These are phyloP conservation scores for Didymella sp. DNA, from an alignment of 2,329 filamentous ascomycete genomes.

Conservation along the genomic window DNA sequence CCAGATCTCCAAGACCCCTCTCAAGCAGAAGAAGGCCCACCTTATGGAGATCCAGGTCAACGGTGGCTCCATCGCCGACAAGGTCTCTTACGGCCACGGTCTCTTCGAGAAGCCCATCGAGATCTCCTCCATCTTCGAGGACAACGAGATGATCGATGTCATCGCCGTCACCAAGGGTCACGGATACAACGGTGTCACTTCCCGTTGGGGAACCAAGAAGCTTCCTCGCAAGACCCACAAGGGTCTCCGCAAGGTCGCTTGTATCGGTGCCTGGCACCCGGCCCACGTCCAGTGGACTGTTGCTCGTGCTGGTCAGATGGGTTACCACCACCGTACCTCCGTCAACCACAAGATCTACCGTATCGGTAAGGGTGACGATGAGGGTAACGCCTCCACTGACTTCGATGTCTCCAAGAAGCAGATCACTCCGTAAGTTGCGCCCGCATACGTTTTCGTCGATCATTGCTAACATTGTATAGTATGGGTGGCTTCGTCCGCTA, in stretches of 20 bases:
- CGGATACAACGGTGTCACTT: constrained; percentile 96
- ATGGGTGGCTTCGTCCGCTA: constrained; percentile 99
- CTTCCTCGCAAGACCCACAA: constrained; percentile 99
- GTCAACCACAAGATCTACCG: constrained; percentile 99
- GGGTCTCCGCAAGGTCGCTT: constrained; percentile 99
- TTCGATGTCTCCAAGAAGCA: constrained; percentile 98
- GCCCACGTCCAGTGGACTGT: constrained; percentile 99
- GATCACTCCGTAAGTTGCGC: constrained; percentile 91
- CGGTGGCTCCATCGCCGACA: constrained; percentile 93
- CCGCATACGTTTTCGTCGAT: not conserved
- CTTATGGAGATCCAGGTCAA: constrained; percentile 99
- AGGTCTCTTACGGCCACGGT: constrained; percentile 93
- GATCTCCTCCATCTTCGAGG: constrained; percentile 94
- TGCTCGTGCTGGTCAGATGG: constrained; percentile 98
- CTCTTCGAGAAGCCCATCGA: constrained; percentile 99
- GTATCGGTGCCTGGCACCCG: constrained; percentile 99
- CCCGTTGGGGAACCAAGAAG: constrained; percentile 99
- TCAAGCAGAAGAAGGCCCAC: constrained; percentile 99
- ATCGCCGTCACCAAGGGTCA: constrained; percentile 99
- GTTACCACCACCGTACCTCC: constrained; percentile 99
- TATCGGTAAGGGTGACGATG: constrained; percentile 89
- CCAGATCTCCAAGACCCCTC: constrained; percentile 97
- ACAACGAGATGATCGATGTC: constrained; percentile 99
- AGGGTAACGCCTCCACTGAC: constrained; percentile 92
- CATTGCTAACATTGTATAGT: constrained; percentile 62